Evolutionary conservation across 2,329 filamentous ascomycete genomes (phyloP), one percentile per base, ranked within the genome.

Genomic region (Ploettnerulaceae sp.): DNA sequence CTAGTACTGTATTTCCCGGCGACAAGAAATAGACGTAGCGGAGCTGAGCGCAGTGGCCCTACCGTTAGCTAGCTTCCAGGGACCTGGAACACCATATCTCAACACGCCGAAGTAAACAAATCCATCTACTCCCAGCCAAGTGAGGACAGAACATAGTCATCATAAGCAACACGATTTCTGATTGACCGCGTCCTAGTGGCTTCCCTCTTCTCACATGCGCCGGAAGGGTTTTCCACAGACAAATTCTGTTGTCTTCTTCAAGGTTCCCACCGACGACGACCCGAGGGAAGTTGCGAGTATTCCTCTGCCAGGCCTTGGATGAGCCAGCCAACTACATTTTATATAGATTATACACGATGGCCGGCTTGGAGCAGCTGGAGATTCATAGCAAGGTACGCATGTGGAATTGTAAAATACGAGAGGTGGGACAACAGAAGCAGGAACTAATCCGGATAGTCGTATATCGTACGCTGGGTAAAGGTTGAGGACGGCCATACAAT

Each of bases 401-500:
- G 34, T 12, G 22, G 3, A 31, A n/a, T 11, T 26, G 21, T 58
- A 73, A 17, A 17, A 20, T 24, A 26, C 22, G 26, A 7, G 15
- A 9, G 35, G 25, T 15, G 34, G 45, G 24, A 17, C 20, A 21
- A 35, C 44, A 32, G 42, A 41, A 40, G 38, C 22, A 45, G 26
- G 33, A 59, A 43, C 51, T 56, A 57, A 57, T 52, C 40, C 26
- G 33, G 36, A 52, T 51, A 97, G 93, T 95, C 89, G 55, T 98
- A 98, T 70, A 89, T 98, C 59, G 88, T 98, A 47, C 89, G 93
- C 63, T 98, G 93, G 91, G 87, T 96, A 58, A 85, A 89, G 64
- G 91, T 96, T 58, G 83, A 89, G 46, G 83, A 89, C 54, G 86
- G 86, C 44, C 84, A 95, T 67, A 95, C 90, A 40, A 89, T 98